Percentiles rank a stretch among this genome's conserved stretches.
Conservation (phyloP, 139 green algal genomes). For the Choricystis sp. region DNA sequence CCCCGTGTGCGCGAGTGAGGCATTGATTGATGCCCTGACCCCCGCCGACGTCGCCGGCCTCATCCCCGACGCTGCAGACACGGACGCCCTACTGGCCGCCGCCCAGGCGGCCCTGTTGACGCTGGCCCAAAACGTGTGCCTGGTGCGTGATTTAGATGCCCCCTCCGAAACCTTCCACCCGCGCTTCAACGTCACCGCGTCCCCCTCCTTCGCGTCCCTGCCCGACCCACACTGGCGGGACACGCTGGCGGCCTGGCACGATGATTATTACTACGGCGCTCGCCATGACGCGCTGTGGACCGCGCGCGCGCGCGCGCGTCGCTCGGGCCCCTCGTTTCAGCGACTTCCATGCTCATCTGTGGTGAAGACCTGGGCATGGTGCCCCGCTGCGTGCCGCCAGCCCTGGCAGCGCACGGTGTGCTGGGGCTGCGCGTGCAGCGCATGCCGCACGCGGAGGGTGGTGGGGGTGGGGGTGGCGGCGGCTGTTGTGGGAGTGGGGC, state of each 20-base stretch:
- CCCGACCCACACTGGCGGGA: conserved; percentile 29
- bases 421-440: conserved; percentile 81
- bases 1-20: conserved; percentile 4
- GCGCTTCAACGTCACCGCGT: conserved; percentile 56
- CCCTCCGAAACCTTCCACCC: conserved; percentile 40
- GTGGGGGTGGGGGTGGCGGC: too few species aligned
- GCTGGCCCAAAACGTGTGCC: conserved; percentile 68
- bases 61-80: too few species aligned
- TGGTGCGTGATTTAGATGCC: conserved; percentile 59
- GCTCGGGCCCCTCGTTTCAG: conserved; percentile 61
- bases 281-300: conserved; percentile 62
- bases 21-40: conserved; percentile 1
- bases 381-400: conserved; percentile 70
- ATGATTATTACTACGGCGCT: conserved; percentile 68
- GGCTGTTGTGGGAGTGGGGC: too few species aligned
- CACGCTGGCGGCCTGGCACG: conserved; percentile 50
- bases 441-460: conserved; percentile 36
- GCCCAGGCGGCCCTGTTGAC: conserved; percentile 49
- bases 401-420: conserved; percentile 79
- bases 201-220: conserved; percentile 54
- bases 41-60: neutral
- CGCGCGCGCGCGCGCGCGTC: conserved; percentile 46
- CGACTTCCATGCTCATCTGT: conserved; percentile 86
- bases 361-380: conserved; percentile 90
- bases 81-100: neutral